A percentile compares a stretch with the other conserved stretches of the same genome.
Evolutionary conservation across 805 yeast species (phyloP).

Genomic region (Yarrowia sp.): DNA sequence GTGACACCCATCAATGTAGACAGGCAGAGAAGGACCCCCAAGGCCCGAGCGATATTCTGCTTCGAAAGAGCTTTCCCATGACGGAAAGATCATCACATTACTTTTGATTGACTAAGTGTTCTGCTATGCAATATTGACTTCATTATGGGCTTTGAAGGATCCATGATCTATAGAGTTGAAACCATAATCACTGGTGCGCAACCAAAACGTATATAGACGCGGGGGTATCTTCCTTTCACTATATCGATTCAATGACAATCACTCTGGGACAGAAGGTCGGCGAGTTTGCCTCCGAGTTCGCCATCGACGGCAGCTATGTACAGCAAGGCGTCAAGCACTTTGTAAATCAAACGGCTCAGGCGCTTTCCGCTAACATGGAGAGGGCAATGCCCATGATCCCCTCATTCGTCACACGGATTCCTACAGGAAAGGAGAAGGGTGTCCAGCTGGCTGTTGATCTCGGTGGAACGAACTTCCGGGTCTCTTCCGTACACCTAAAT

Average conservation of each 20-base stretch:
- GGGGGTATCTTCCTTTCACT: neutral
- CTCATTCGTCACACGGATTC: conserved; percentile 82
- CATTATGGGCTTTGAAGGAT: neutral
- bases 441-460: conserved; percentile 87
- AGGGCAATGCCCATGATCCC: conserved; percentile 77
- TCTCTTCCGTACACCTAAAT: conserved; percentile 77
- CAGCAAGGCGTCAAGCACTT: conserved; percentile 41
- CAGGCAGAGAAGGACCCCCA: too few species aligned
- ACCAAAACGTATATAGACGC: conserved; percentile 31
- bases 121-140: neutral
- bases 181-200: conserved; percentile 27
- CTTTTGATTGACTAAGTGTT: neutral
- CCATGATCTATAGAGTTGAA: conserved; percentile 18
- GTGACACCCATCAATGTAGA: too few species aligned
- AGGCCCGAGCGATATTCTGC: too few species aligned
- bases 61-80: too few species aligned
- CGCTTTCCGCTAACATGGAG: conserved; percentile 46
- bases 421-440: conserved; percentile 86
- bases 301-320: conserved; percentile 31
- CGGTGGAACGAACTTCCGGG: conserved; percentile 96
- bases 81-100: neutral
- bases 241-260: conserved; percentile 13
- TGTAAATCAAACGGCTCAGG: conserved; percentile 45
- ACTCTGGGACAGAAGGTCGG: conserved; percentile 6
- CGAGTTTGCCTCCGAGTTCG: conserved; percentile 32